Evolutionary conservation across 1,139 yeast genomes (phyloP).

Genomic region (Pichia kudriavzevii): DNA sequence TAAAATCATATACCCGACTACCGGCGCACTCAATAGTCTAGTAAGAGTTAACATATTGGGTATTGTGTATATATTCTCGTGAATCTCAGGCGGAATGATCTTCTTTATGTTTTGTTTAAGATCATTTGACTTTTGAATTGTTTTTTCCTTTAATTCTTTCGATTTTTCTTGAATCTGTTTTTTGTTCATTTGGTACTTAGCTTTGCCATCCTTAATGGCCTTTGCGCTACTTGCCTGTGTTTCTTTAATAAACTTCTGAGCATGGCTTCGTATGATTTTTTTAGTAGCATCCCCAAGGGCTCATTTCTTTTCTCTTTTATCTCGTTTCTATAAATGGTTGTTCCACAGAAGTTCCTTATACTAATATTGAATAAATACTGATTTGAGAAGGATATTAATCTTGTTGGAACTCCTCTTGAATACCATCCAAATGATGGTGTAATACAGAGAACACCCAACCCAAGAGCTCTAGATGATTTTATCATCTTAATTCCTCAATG

Average conservation of each 20-base stretch:
- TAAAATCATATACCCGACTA: slow-evolving; percentile 71
- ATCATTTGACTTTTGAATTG: slow-evolving; percentile 16
- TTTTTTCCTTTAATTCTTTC: slow-evolving; percentile 18
- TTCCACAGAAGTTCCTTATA: too few relatives aligned
- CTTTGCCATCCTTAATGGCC: slow-evolving; percentile 5
- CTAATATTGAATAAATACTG: too few relatives aligned
- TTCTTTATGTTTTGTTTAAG: slow-evolving; percentile 24
- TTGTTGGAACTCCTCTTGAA: too few relatives aligned
- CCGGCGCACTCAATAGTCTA: slow-evolving; percentile 71
- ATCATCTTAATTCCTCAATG: too few relatives aligned
- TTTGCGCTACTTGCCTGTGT: slow-evolving; percentile 5
- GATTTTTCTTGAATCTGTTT: slow-evolving; percentile 12
- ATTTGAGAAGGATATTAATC: too few relatives aligned
- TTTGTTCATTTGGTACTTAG: slow-evolving; percentile 5
- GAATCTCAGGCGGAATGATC: slow-evolving; percentile 32
- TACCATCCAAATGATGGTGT: too few relatives aligned
- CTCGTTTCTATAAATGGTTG: too few relatives aligned
- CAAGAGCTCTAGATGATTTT: too few relatives aligned
- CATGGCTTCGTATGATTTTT: too few relatives aligned
- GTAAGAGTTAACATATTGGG: slow-evolving; percentile 83
- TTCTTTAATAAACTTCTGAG: slow-evolving; percentile 8
- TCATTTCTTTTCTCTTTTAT: too few relatives aligned
- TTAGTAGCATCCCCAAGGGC: too few relatives aligned
- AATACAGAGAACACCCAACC: too few relatives aligned
- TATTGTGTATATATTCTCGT: slow-evolving; percentile 63